Base-by-base conservation (phyloP, 2,329 filamentous ascomycete genomes). In the Exserohilum turcica region DNA sequence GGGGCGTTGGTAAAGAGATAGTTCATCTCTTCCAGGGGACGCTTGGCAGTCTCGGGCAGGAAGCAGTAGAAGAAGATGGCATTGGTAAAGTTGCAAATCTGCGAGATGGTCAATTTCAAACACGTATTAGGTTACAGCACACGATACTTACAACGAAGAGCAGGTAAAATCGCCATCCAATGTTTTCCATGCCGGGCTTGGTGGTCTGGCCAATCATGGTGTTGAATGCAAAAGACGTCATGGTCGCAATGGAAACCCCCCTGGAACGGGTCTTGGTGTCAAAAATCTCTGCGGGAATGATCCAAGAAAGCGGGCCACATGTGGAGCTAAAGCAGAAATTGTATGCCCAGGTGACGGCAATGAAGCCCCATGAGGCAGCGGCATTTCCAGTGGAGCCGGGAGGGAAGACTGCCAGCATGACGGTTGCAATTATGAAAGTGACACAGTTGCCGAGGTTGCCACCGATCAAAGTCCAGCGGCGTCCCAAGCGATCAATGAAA, bases 311-410 rank as follows among this genome's bases (percentile, higher is more conserved):
- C 0, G 89, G 88, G 18, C 89, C 89, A 54, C 86, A 89, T 2
- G 87, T 88, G 29, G 82, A 81, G 3, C 82, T 87, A 79, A 91
- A 92, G 36, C 81, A 87, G 77, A 91, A 88, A 75, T 92, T 92
- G 80, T 90, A 92, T 1, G 90, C 70, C 89, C 89, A 92, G 1
- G 89, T 92, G 63, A 84, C 80, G 64, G 86, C 82, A 56, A 92
- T 92, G 74, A 92, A 93, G 1, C 84, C 88, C 86, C 87, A 90
- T 6, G 81, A 80, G 1, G 87, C 87, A 5, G 78, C 76, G 35
- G 74, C 74, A 53, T 84, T 84, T 52, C 79, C 76, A 40, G 72
- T 74, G 1, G 72, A 73, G 2, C 80, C 77, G 1, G 88, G 83
- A 1, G 88, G 88, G 72, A 87, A 92, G 72, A 73, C 71, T 8